phyloP scores from a whole-genome alignment of 2,329 filamentous ascomycete species.

The Penicillium sp. region DNA sequence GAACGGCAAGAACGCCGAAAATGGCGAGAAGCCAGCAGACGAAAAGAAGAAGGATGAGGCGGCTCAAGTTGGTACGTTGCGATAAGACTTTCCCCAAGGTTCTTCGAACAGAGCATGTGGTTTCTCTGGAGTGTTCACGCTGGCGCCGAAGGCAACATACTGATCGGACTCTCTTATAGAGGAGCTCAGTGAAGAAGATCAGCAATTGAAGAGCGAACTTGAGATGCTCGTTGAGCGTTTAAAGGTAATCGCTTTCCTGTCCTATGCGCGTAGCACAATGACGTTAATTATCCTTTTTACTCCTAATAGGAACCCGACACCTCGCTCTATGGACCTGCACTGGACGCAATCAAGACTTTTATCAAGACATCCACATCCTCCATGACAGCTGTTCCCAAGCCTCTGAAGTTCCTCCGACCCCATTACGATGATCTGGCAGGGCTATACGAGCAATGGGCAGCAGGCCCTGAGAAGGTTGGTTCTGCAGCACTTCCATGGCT shows the following conservation, averaged over 20 bases:
- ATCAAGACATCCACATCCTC: slow-evolving; percentile 99
- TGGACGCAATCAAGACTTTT: slow-evolving; percentile 95
- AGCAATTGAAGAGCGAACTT: slow-evolving; percentile 95
- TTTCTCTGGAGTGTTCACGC: slow-evolving; percentile 4
- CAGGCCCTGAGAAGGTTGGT: slow-evolving; percentile 76
- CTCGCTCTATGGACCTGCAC: slow-evolving; percentile 83
- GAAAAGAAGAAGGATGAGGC: slow-evolving; percentile 74
- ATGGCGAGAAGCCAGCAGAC: slow-evolving; percentile 70
- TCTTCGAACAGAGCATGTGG: slow-evolving; percentile 12
- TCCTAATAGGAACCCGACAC: slow-evolving; percentile 72
- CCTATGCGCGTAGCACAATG: slow-evolving; percentile 18
- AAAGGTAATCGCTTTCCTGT: slow-evolving; percentile 57
- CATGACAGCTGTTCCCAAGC: slow-evolving; percentile 98
- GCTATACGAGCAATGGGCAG: slow-evolving; percentile 85
- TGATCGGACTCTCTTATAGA: slow-evolving; percentile 56
- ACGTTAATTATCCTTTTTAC: slow-evolving; percentile 26
- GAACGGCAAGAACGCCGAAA: slow-evolving; percentile 55
- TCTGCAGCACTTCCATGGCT: neutral
- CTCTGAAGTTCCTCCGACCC: slow-evolving; percentile 93
- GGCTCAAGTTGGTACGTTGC: slow-evolving; percentile 55
- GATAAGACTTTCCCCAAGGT: slow-evolving; percentile 1
- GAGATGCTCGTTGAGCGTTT: slow-evolving; percentile 97
- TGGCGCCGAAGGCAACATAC: slow-evolving; percentile 31
- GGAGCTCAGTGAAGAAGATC: slow-evolving; percentile 95
- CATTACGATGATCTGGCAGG: slow-evolving; percentile 89